phyloP scores from a whole-genome alignment of 352 stramenopile genomes.

The Globisporangium alternatum region DNA sequence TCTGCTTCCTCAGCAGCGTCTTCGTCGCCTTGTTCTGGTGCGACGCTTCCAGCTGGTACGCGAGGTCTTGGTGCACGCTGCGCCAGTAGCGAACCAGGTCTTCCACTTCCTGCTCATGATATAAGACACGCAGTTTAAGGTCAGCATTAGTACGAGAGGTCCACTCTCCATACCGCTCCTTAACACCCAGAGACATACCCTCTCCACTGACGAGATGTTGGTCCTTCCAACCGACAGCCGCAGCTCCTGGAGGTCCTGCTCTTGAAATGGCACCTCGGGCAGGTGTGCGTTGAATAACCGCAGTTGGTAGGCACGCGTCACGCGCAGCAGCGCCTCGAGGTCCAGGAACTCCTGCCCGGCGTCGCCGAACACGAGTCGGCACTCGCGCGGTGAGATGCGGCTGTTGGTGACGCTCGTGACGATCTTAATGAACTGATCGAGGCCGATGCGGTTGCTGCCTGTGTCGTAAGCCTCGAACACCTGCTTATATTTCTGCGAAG shows the following conservation, averaged over 20 bases:
- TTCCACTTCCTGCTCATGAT: constrained; percentile 43
- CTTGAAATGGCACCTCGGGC: constrained; percentile 44
- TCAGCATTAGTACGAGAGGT: not conserved
- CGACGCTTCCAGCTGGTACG: constrained; percentile 45
- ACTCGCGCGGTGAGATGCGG: constrained; percentile 46
- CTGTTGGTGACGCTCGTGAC: constrained; percentile 56
- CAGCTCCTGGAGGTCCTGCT: constrained; percentile 49
- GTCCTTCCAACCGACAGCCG: constrained; percentile 39
- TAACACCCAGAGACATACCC: constrained; percentile 15
- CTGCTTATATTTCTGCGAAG: constrained; percentile 42
- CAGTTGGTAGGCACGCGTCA: constrained; percentile 59
- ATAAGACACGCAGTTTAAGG: not conserved
- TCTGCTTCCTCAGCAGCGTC: constrained; percentile 50
- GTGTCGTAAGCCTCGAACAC: constrained; percentile 43
- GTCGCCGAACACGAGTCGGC: constrained; percentile 63
- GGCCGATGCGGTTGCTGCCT: constrained; percentile 46
- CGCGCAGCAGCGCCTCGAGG: constrained; percentile 47
- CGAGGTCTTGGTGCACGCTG: constrained; percentile 43
- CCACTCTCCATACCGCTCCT: not conserved
- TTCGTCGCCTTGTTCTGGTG: constrained; percentile 72
- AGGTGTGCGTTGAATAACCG: constrained; percentile 48
- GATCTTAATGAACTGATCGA: constrained; percentile 75
- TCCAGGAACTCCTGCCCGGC: constrained; percentile 59
- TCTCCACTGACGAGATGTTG: constrained; percentile 53
- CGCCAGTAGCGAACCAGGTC: constrained; percentile 64